These are phyloP conservation scores for Vitis riparia DNA, from an alignment of 164 flowering plant genomes.

Conservation along the genomic window DNA sequence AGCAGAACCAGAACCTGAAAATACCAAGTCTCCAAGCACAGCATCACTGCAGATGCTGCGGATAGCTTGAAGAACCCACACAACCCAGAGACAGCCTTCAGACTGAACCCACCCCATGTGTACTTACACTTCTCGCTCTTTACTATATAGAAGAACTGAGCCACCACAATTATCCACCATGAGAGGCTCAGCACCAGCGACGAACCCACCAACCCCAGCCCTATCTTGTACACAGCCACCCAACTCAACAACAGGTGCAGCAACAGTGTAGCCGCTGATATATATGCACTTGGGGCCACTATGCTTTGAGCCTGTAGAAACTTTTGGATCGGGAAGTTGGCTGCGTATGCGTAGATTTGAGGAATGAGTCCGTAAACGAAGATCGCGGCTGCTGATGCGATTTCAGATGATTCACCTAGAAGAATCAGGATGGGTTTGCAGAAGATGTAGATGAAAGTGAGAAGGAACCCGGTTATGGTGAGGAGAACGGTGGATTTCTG, in stretches of 20 bases:
- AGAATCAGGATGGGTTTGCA: slow-evolving; percentile 27
- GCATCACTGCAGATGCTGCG: slow-evolving; percentile 46
- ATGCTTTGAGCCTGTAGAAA: slow-evolving; percentile 45
- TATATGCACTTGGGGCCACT: slow-evolving; percentile 27
- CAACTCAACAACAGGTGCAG: slow-evolving; percentile 26
- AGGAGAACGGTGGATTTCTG: slow-evolving; percentile 31
- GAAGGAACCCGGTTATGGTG: slow-evolving; percentile 14
- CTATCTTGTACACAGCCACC: slow-evolving; percentile 22
- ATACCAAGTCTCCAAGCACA: slow-evolving; percentile 55
- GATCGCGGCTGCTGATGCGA: slow-evolving; percentile 29
- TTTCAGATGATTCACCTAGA: slow-evolving; percentile 20
- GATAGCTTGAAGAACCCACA: slow-evolving; percentile 39
- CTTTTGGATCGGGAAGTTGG: slow-evolving; percentile 34
- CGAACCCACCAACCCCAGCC: slow-evolving; percentile 35
- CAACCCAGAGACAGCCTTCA: slow-evolving; percentile 29
- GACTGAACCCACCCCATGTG: slow-evolving; percentile 41
- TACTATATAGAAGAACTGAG: slow-evolving; percentile 33
- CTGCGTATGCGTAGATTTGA: slow-evolving; percentile 34
- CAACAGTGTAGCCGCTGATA: slow-evolving; percentile 16
- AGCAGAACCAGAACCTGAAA: slow-evolving; percentile 38
- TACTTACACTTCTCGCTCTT: slow-evolving; percentile 25
- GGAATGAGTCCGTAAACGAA: slow-evolving; percentile 36
- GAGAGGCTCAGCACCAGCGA: slow-evolving; percentile 28
- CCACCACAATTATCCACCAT: slow-evolving; percentile 37
- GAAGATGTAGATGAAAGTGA: slow-evolving; percentile 30